Evolutionary conservation across 2,329 filamentous ascomycete genomes (phyloP), one percentile per base, ranked within the genome.

Genomic region (Cercospora sojina): DNA sequence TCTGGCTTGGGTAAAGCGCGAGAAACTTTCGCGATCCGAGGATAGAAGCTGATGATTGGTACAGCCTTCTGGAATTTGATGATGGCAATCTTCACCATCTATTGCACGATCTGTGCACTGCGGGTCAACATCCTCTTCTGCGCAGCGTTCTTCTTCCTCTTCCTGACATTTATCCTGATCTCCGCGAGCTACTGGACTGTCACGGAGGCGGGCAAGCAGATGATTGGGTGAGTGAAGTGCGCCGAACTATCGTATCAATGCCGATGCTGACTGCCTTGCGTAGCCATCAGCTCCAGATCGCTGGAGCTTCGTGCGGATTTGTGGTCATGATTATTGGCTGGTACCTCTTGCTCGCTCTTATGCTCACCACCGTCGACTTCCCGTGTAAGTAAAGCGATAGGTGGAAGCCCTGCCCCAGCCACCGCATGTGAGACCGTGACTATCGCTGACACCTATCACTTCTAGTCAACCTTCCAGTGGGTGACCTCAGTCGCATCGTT

Each of bases 301-400:
- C 32, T 29, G 66, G 68, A 12, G 70, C 66, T 18, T 64, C 69
- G 13, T 61, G 49, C 29, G 67, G 67, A 6, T 72, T 72, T 25
- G 64, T 70, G 16, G 63, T 63, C 7, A 65, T 64, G 49, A 59
- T 71, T 5, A 60, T 72, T 18, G 70, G 70, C 12, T 71, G 69
- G 68, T 72, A 71, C 64, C 64, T 72, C 5, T 64, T 71, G 5
- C 56, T 67, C 16, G 66, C 67, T 13, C 64, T 70, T 2, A 70
- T 72, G 63, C 64, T 71, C n/a, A 66, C 66, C 9, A 69, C 66
- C 3, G 67, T 69, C 51, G 69, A 68, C 38, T 71, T 71, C 47
- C 66, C 66, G 4, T 62, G n/a, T n/a, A n/a, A n/a, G n/a, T n/a
- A n/a, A n/a, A n/a, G n/a, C n/a, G n/a, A n/a, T n/a, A n/a, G n/a